Conservation (phyloP, 495 filamentous ascomycete genomes). For the Xylaria palmicola region DNA sequence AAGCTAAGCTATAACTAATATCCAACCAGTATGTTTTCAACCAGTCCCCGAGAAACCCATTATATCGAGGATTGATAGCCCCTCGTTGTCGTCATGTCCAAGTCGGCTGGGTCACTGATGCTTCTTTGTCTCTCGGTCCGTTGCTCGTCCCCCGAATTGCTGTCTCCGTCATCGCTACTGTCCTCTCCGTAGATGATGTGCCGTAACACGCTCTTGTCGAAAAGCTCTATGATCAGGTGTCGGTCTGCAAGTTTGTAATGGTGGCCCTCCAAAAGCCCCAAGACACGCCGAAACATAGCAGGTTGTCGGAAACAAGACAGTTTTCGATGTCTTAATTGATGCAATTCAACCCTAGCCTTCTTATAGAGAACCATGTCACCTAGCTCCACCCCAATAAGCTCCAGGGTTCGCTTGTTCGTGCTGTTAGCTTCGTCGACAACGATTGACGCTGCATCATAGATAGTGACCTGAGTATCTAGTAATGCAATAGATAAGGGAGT, state of each 20-base stretch:
- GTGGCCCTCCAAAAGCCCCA: conserved; percentile 83
- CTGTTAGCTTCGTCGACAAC: conserved; percentile 37
- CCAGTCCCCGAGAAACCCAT: not conserved
- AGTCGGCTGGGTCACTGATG: conserved; percentile 45
- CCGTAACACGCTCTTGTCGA: conserved; percentile 84
- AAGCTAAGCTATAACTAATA: conserved; percentile 3
- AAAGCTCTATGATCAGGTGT: conserved; percentile 86
- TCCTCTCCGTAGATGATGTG: conserved; percentile 68
- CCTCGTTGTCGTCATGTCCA: conserved; percentile 26
- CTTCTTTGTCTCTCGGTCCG: conserved; percentile 53
- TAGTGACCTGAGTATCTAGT: conserved; percentile 43
- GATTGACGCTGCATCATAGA: conserved; percentile 32
- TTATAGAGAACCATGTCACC: conserved; percentile 87
- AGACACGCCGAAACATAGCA: conserved; percentile 76
- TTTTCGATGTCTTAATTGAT: conserved; percentile 51
- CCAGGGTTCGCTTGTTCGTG: conserved; percentile 69
- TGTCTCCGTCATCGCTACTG: conserved; percentile 31
- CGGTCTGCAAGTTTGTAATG: conserved; percentile 83
- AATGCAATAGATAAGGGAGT: conserved; percentile 42
- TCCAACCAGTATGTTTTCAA: conserved; percentile 15
- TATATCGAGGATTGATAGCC: conserved; percentile 25
- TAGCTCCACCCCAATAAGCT: conserved; percentile 71
- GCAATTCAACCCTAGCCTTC: conserved; percentile 70
- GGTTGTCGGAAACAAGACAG: conserved; percentile 71
- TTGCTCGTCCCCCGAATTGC: conserved; percentile 45